Evolutionary conservation across 2,329 filamentous ascomycete genomes (phyloP), one percentile per base, ranked within the genome.

Genomic region (Fusarium cicatricum): DNA sequence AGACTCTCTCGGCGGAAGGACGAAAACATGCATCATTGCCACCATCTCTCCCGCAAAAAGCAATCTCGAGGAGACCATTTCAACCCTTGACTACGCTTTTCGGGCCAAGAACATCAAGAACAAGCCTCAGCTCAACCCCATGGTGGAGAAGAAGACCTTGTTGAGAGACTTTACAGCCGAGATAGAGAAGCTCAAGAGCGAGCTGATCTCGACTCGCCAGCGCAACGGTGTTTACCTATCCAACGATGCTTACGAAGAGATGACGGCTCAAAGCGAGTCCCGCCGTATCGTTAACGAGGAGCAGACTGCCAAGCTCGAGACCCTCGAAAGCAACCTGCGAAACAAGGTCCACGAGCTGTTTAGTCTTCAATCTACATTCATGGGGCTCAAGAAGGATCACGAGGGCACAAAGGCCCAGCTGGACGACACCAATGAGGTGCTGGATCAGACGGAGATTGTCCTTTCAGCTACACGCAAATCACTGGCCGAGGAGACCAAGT

Each of bases 1-100:
- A 86, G 96, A 99, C 72, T 99, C 96, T 0, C 84, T 99, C 0
- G 95, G 95, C 58, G 95, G 95, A 3, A 87, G 90, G 46, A 99
- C 96, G 2, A 99, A 99, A 73, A 99, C 95, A 0, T 99, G 95
- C 78, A 99, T 99, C 64, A 98, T 99, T 70, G 95, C 95, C 6
- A 99, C 95, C 1, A 85, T 99, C 34, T 98, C 95, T 3, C 93
- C 95, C 1, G 92, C 93, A 8, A 96, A 95, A 75, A 93, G 89
- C 75, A 99, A 98, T 67, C 81, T 99, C 2, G 95, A 99, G 71
- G 95, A 99, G 75, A 99, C 96, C 0, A 98, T 99, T 56, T 98
- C 95, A 1, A 99, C 96, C 0, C 83, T 99, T 2, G 95, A 99
- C 73, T 99, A 99, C 71, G 96, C 95, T 11, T 98, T 98, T 77